These are phyloP conservation scores for Decorospora gaudefroyi DNA, from an alignment of 2,329 filamentous ascomycete genomes.

Conservation along the genomic window DNA sequence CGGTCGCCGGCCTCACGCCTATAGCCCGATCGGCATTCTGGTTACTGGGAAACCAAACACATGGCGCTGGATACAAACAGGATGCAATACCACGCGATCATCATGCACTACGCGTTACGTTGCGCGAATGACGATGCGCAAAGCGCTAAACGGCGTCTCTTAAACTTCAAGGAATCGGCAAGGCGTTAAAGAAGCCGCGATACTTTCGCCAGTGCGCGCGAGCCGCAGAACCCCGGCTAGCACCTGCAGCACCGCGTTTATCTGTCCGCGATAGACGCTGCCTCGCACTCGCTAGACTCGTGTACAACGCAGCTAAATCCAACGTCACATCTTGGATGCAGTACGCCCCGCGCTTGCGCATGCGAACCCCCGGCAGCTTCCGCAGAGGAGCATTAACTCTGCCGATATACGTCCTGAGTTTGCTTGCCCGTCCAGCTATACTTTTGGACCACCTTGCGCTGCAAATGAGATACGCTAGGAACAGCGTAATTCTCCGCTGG, in stretches of 20 bases:
- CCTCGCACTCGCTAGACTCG: conserved; percentile 23
- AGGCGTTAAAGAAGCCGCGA: conserved; percentile 15
- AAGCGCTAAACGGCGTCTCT: conserved; percentile 20
- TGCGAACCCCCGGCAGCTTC: background rate
- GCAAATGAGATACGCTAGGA: background rate
- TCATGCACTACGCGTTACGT: conserved; percentile 7
- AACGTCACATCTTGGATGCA: conserved; percentile 15
- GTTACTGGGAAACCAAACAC: conserved; percentile 20
- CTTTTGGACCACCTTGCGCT: background rate
- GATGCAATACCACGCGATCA: conserved; percentile 7
- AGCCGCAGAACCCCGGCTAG: conserved; percentile 18
- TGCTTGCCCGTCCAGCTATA: background rate
- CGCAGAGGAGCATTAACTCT: background rate
- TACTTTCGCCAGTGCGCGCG: conserved; percentile 16
- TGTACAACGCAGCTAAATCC: conserved; percentile 23
- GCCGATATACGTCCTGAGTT: background rate
- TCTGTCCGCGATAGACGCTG: conserved; percentile 18
- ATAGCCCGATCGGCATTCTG: conserved; percentile 10
- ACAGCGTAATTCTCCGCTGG: background rate
- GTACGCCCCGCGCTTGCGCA: background rate
- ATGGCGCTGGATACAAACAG: conserved; percentile 14
- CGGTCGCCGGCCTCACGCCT: background rate
- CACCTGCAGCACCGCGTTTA: conserved; percentile 13
- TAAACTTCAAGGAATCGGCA: conserved; percentile 11
- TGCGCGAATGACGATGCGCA: conserved; percentile 6